phyloP scores from a whole-genome alignment of 2,329 filamentous ascomycete species.

The Fusarium tricinctum region DNA sequence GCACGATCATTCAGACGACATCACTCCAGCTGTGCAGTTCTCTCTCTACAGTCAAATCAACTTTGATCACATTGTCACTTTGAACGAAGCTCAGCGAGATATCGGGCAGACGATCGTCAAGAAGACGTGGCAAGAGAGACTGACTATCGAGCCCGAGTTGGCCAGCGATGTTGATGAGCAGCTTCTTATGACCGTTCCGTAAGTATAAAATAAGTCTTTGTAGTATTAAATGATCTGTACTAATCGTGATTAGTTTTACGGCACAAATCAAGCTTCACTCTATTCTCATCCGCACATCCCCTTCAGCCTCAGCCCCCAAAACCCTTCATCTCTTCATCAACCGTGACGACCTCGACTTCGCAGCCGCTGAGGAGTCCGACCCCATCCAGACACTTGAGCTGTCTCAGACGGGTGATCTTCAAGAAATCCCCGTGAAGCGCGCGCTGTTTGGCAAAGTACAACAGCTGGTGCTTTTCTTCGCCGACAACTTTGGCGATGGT shows the following conservation, averaged over 20 bases:
- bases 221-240: neutral
- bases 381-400: slow-evolving; percentile 84
- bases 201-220: slow-evolving; percentile 54
- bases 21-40: slow-evolving; percentile 90
- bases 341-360: slow-evolving; percentile 88
- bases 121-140: slow-evolving; percentile 91
- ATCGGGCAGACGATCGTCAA: slow-evolving; percentile 82
- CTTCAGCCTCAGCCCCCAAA: slow-evolving; percentile 77
- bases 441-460: slow-evolving; percentile 90
- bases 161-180: slow-evolving; percentile 92
- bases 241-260: slow-evolving; percentile 75
- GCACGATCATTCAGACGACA: slow-evolving; percentile 93
- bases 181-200: slow-evolving; percentile 93
- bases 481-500: slow-evolving; percentile 87
- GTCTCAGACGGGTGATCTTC: slow-evolving; percentile 82
- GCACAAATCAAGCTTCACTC: slow-evolving; percentile 94
- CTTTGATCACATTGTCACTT: slow-evolving; percentile 84
- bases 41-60: slow-evolving; percentile 93
- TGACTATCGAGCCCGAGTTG: slow-evolving; percentile 79
- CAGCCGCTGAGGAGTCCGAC: slow-evolving; percentile 75
- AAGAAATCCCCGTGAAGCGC: slow-evolving; percentile 90
- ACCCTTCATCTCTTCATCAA: slow-evolving; percentile 93
- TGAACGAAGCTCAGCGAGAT: slow-evolving; percentile 82
- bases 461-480: slow-evolving; percentile 86
- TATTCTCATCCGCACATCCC: slow-evolving; percentile 85